phyloP scores from a whole-genome alignment of 345 rosid species.

The rapeseed (Brassica napus) region Da-Ae NC_063451.1:15890501-15891000 shows the following conservation, averaged over 20 bases:
- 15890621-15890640: neutral
- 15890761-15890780: neutral
- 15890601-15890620: neutral
- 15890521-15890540: neutral
- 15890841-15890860: too few relatives aligned
- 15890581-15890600: neutral
- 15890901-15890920: too few relatives aligned
- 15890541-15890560: neutral
- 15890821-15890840: too few relatives aligned
- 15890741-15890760: neutral
- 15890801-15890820: too few relatives aligned
- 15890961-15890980: too few relatives aligned
- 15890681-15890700: neutral
- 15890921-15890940: too few relatives aligned
- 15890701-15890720: neutral
- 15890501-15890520: neutral
- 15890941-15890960: too few relatives aligned
- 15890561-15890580: neutral
- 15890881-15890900: too few relatives aligned
- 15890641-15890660: neutral
- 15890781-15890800: neutral
- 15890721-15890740: neutral
- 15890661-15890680: neutral
- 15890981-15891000: too few relatives aligned
- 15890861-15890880: too few relatives aligned